Percentiles rank a stretch among this genome's conserved stretches.
Evolutionary conservation across 129 eudicot species (phyloP).

Genomic region (Calendula officinalis): DNA sequence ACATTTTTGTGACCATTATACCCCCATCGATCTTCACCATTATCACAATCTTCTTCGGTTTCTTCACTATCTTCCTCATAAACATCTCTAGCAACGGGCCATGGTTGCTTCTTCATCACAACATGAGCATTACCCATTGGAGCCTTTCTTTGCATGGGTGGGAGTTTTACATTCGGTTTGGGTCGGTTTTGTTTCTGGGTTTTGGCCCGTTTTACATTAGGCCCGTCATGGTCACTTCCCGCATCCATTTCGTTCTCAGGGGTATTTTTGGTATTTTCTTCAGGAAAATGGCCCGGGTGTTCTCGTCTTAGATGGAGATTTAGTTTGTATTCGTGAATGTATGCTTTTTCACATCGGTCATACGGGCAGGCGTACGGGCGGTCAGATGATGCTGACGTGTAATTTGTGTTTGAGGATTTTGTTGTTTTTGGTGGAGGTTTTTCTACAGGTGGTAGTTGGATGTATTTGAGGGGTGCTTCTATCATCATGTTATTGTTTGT

Average conservation of each 20-base stretch:
- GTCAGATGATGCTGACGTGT: slow-evolving; percentile 62
- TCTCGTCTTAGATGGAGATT: slow-evolving; percentile 86
- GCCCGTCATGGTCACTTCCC: no score
- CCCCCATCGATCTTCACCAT: slow-evolving; percentile 62
- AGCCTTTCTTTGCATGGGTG: slow-evolving; percentile 61
- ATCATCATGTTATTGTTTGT: not conserved
- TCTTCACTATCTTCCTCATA: slow-evolving; percentile 94
- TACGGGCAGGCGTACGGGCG: slow-evolving; percentile 91
- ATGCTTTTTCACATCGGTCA: slow-evolving; percentile 88
- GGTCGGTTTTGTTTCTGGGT: slow-evolving; percentile 47
- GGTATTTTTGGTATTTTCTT: slow-evolving; percentile 58
- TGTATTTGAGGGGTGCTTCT: slow-evolving; percentile 48
- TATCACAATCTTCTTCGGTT: slow-evolving; percentile 70
- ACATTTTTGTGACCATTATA: slow-evolving; percentile 32
- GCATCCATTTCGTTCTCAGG: slow-evolving; percentile 60
- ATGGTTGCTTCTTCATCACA: slow-evolving; percentile 43
- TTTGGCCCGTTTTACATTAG: no score
- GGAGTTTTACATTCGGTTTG: slow-evolving; percentile 66
- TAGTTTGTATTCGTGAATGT: slow-evolving; percentile 94
- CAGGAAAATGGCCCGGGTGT: slow-evolving; percentile 89
- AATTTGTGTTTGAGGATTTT: slow-evolving; percentile 22
- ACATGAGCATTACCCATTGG: slow-evolving; percentile 31
- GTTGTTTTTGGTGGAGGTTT: slow-evolving; percentile 52
- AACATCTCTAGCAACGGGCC: slow-evolving; percentile 45
- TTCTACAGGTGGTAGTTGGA: slow-evolving; percentile 42